Evolutionary conservation across 257 asterid species (phyloP), one percentile per base, ranked within the genome.

Genomic region (Salvia rosmarinus): DNA sequence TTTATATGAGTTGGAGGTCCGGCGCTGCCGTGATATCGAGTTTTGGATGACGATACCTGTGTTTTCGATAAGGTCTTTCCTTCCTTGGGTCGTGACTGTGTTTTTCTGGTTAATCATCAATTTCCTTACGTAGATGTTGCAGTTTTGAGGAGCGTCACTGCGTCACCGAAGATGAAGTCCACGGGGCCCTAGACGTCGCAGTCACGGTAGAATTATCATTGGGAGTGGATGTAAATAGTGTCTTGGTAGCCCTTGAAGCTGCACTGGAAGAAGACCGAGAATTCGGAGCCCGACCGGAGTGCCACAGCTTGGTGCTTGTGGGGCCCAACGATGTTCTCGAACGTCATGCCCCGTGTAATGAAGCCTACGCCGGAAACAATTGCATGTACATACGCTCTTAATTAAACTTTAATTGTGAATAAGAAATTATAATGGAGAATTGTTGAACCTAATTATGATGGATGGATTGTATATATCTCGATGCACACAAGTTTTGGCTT

Each of bases 221-320:
- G 81, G 20, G 90, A 56, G 75, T 84, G 67, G 67, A 80, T 84
- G 40, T 84, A 86, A 9, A 89, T 78, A 6, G 92, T 86, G 79
- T 89, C 96, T 64, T 86, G 96, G 54, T 89, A 82, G 35, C 90
- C 92, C 57, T 77, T 82, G 80, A 88, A 86, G 76, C 96, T 83
- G 80, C 95, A 86, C 1, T 70, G 4, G 62, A 77, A 84, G 81
- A 88, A 86, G 2, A 82, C 77, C 6, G 90, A 89, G 47, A 78
- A 47, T 32, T 89, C 90, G 2, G 96, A 77, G 34, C 83, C 74
- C 0, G 88, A 83, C 0, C 90, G 88, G 1, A 89, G 80, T 39
- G 96, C 96, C 1, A 89, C 90, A 0, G 88, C 96, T 34, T 86
- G 96, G 77, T 83, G 89, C 35, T 85, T 83, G 0, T 73, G 59